Conservation (phyloP, 257 asterid species). For the Solanum arcanum region DNA sequence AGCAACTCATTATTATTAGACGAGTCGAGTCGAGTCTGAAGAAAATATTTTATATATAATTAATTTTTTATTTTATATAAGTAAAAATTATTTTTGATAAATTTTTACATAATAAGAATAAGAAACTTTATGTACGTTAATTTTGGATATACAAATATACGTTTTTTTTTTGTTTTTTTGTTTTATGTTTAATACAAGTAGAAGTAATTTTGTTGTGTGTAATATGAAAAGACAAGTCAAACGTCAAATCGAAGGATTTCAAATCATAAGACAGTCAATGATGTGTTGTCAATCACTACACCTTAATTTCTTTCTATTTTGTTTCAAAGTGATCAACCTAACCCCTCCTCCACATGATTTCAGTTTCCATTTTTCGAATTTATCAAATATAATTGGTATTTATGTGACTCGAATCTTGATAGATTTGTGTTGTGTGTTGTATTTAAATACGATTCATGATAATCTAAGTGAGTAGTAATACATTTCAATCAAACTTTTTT, state of each 20-base stretch:
- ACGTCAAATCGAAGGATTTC: constrained; percentile 57
- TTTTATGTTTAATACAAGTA: background rate
- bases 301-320: background rate
- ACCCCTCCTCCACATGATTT: background rate
- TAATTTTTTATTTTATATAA: background rate
- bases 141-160: background rate
- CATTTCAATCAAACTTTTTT: too few species aligned
- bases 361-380: background rate
- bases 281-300: constrained; percentile 61
- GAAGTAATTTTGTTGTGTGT: background rate
- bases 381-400: background rate
- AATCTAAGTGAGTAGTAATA: background rate
- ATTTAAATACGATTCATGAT: background rate
- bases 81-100: background rate
- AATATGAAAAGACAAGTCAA: constrained; percentile 62
- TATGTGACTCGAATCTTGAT: background rate
- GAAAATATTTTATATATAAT: rapidly evolving
- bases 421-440: background rate
- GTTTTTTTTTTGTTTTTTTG: too few species aligned
- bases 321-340: background rate
- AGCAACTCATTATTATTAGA: too few species aligned
- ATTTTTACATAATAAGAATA: rapidly evolving
- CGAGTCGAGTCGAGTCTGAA: too few species aligned
- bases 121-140: background rate
- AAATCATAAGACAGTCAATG: constrained; percentile 74